phyloP scores from a whole-genome alignment of 2,329 filamentous ascomycete genomes.

The Penicillium sp. region DNA sequence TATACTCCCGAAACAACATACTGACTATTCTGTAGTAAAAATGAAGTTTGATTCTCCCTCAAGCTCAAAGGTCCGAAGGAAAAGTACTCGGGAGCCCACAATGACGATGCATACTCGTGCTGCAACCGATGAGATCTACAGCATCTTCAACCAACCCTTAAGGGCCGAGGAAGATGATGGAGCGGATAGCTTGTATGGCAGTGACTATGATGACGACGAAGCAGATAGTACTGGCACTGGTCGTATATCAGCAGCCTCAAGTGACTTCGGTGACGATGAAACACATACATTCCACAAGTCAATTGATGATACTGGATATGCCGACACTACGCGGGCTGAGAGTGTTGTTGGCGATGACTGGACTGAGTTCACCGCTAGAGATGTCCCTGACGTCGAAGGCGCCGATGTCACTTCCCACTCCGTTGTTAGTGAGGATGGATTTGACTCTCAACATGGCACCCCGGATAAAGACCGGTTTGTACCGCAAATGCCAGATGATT shows the following conservation, averaged over 20 bases:
- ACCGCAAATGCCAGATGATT: slow-evolving; percentile 81
- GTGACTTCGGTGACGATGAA: slow-evolving; percentile 69
- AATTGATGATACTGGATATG: slow-evolving; percentile 50
- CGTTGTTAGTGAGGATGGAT: slow-evolving; percentile 32
- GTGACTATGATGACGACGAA: slow-evolving; percentile 69
- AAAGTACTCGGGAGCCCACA: slow-evolving; percentile 79
- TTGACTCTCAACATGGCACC: slow-evolving; percentile 41
- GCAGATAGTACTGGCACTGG: slow-evolving; percentile 84
- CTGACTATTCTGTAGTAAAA: slow-evolving; percentile 67
- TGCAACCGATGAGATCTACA: slow-evolving; percentile 96
- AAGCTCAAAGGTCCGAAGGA: slow-evolving; percentile 80
- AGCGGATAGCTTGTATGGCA: slow-evolving; percentile 68
- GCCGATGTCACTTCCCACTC: slow-evolving; percentile 24
- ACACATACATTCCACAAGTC: slow-evolving; percentile 43
- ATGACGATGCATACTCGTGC: slow-evolving; percentile 97
- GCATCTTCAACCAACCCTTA: slow-evolving; percentile 90
- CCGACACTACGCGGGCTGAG: slow-evolving; percentile 51
- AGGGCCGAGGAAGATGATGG: slow-evolving; percentile 54
- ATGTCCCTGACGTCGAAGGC: slow-evolving; percentile 59
- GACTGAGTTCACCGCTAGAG: slow-evolving; percentile 81
- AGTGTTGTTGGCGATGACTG: slow-evolving; percentile 71
- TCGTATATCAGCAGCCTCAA: slow-evolving; percentile 65
- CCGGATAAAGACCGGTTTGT: slow-evolving; percentile 48
- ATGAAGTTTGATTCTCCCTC: slow-evolving; percentile 90
- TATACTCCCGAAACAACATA: slow-evolving; percentile 33